Percentiles rank a stretch among this genome's conserved stretches.
phyloP scores from a whole-genome alignment of 306 rosid species.

The Canavalia ensiformis region DNA sequence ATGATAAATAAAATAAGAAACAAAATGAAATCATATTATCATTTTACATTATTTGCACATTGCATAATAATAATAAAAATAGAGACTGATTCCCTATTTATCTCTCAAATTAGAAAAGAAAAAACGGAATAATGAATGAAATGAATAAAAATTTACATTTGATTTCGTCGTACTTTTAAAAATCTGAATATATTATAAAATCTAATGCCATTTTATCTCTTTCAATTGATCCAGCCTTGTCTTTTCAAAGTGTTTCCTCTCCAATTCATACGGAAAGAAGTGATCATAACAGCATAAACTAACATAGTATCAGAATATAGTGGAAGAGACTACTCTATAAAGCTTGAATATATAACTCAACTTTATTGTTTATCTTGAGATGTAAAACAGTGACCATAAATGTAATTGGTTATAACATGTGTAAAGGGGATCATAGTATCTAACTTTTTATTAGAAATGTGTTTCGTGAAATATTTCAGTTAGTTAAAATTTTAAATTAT shows the following conservation, averaged over 20 bases:
- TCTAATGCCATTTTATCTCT: too few relatives aligned
- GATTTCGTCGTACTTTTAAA: background rate
- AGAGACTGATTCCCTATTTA: background rate
- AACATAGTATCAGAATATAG: too few relatives aligned
- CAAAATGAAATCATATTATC: background rate
- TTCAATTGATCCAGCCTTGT: too few relatives aligned
- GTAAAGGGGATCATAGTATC: background rate
- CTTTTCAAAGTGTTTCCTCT: too few relatives aligned
- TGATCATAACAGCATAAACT: too few relatives aligned
- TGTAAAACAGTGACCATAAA: background rate
- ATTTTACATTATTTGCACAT: background rate
- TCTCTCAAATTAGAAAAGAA: background rate
- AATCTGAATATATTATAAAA: too few relatives aligned
- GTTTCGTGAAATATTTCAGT: too few relatives aligned
- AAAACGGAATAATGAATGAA: background rate
- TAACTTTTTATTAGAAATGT: too few relatives aligned
- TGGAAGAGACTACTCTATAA: too few relatives aligned
- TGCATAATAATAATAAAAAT: background rate
- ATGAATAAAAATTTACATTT: too few relatives aligned
- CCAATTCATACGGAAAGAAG: too few relatives aligned
- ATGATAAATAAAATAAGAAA: background rate
- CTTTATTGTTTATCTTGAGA: background rate
- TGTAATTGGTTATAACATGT: background rate
- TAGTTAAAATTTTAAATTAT: too few relatives aligned
- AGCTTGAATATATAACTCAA: background rate